Base-by-base conservation (phyloP, 208 protist genomes). In the Naegleria lovaniensis region DNA sequence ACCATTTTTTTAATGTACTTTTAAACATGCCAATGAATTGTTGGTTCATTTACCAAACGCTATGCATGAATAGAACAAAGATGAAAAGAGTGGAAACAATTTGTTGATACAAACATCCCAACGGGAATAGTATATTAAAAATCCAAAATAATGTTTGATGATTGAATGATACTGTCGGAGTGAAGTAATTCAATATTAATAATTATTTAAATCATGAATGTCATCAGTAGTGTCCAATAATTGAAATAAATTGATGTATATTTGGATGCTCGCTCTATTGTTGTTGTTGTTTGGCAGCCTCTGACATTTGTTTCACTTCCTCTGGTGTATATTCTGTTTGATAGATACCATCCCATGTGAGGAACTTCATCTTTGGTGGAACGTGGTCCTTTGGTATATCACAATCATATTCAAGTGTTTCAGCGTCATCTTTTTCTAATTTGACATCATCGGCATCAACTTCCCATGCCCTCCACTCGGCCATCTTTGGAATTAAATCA, bases 401-500 rank as follows among this genome's bases (percentile, higher is more conserved):
- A 88, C 22, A 88, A 38, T 88, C 84, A 55, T 58, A 29, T 38
- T 88, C 41, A 55, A 58, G 22, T 5, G 19, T 38, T 29, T 29
- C 22, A 67, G 55, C 55, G 3, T 67, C 55, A 9, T 52, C 84
- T 25, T 58, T 88, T 33, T 52, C 84, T 58, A 7, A 15, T 25
- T 39, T 38, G 0, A 58, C 84, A 55, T 38, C n/a, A n/a, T 88
- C 41, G n/a, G 9, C 22, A 5, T 25, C 19, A 48, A 88, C 25
- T n/a, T n/a, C 43, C 84, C 84, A 88, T 58, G 84, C 36, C 33
- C 41, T 58, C 39, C 41, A 58, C 55, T 88, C 41, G 13, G 41
- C 41, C 39, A 88, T 58, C 41, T 88, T 88, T 88, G 84, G 43
- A 39, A 88, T 88, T 58, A 88, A n/a, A n/a, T 58, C 41, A 88